Percentiles rank a stretch among this genome's conserved stretches.
phyloP scores from a whole-genome alignment of 352 stramenopile genomes.

The Globisporangium splendens region DNA sequence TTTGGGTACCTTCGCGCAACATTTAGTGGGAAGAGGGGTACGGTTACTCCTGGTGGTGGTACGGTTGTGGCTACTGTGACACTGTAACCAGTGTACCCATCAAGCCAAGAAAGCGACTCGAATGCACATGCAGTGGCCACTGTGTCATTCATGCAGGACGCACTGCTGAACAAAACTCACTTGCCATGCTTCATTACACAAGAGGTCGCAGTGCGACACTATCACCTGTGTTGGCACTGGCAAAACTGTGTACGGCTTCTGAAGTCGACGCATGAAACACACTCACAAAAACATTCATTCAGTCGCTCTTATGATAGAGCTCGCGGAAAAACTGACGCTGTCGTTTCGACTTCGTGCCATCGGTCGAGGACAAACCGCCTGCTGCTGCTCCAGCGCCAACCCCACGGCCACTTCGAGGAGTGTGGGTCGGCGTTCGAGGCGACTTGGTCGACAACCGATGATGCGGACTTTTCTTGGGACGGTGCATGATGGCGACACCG shows the following conservation, averaged over 20 bases:
- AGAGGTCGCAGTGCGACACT: too few species aligned
- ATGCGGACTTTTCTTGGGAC: constrained; percentile 7
- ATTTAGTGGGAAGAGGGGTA: not conserved
- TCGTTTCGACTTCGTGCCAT: constrained; percentile 9
- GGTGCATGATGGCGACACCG: constrained; percentile 18
- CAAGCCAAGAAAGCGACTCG: not conserved
- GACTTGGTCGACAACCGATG: not conserved
- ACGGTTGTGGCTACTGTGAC: too few species aligned
- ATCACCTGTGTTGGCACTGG: too few species aligned
- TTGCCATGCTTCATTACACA: too few species aligned
- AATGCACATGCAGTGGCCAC: too few species aligned
- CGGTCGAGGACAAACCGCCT: not conserved
- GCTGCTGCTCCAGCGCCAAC: not conserved
- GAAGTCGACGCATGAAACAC: too few species aligned
- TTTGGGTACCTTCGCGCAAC: constrained; percentile 13
- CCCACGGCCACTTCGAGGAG: constrained; percentile 1
- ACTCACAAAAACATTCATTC: not conserved
- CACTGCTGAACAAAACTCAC: too few species aligned
- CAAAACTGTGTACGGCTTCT: too few species aligned
- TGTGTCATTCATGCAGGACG: too few species aligned
- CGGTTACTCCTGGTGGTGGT: too few species aligned
- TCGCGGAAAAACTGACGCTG: constrained; percentile 35
- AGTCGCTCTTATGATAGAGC: constrained; percentile 14
- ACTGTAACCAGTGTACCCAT: too few species aligned
- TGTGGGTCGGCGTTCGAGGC: constrained; percentile 11